phyloP scores from a whole-genome alignment of 2,329 filamentous ascomycete genomes.

The Talaromyces sp. region DNA sequence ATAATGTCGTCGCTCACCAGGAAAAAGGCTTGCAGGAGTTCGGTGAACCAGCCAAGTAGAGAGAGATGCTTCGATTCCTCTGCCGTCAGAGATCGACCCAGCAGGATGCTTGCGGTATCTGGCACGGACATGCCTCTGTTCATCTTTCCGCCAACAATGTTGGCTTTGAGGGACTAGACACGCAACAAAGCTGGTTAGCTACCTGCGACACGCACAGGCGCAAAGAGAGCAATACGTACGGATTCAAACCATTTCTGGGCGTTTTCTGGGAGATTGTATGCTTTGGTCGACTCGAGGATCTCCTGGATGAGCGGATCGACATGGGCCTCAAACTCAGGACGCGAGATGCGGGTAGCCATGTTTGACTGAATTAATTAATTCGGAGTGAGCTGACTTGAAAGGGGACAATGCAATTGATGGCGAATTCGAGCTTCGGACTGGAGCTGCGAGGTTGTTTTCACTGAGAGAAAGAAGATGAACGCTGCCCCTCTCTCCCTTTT shows the following conservation, averaged over 20 bases:
- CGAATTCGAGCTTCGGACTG: not conserved
- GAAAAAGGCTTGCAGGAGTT: constrained; percentile 98
- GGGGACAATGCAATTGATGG: not conserved
- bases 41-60: constrained; percentile 92
- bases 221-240: constrained; percentile 43
- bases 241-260: constrained; percentile 82
- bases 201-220: not conserved
- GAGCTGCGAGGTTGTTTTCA: not conserved
- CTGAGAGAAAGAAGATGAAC: not conserved
- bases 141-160: constrained; percentile 92
- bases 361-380: constrained; percentile 10
- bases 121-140: constrained; percentile 98
- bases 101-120: constrained; percentile 79
- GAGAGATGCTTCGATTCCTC: constrained; percentile 86
- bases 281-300: constrained; percentile 70
- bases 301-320: constrained; percentile 83
- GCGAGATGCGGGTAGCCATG: constrained; percentile 69
- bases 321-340: constrained; percentile 75
- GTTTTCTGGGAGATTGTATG: constrained; percentile 77
- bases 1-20: constrained; percentile 98
- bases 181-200: not conserved
- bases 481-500: not conserved
- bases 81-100: constrained; percentile 65
- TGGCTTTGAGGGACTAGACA: constrained; percentile 70
- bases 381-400: not conserved